Conservation (phyloP, 257 asterid species). For the Forsythia suspensa region DNA sequence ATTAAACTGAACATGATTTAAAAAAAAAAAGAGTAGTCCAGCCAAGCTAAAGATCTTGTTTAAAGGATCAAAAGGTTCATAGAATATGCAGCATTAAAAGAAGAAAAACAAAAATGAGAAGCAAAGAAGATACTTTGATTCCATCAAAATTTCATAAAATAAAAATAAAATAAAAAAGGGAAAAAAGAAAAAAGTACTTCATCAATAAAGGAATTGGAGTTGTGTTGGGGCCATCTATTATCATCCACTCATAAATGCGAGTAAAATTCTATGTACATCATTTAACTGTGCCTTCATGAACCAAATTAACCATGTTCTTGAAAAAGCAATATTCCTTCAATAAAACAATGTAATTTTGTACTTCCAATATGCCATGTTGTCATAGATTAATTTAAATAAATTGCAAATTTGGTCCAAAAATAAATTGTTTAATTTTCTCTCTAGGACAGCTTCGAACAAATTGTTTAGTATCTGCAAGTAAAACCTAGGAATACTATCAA, state of each 20-base stretch:
- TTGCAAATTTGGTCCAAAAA: conserved; percentile 10
- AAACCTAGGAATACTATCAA: not conserved
- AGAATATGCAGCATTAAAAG: not conserved
- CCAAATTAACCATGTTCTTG: conserved; percentile 20
- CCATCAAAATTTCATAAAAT: not conserved
- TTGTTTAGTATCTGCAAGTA: conserved; percentile 12
- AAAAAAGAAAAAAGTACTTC: not conserved
- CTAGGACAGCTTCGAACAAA: not conserved
- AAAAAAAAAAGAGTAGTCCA: too few relatives aligned
- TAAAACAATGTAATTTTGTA: conserved; percentile 9
- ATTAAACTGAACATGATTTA: too few relatives aligned
- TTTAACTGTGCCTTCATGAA: conserved; percentile 33
- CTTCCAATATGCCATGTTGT: conserved; percentile 19
- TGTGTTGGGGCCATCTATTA: conserved; percentile 13
- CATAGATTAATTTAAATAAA: conserved; percentile 19
- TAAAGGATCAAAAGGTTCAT: conserved; percentile 3
- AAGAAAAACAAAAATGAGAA: not conserved
- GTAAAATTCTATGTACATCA: too few relatives aligned
- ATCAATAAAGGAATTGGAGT: not conserved
- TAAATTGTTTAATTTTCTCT: conserved; percentile 8
- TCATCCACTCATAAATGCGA: conserved; percentile 20
- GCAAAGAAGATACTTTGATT: not conserved
- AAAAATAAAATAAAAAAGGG: not conserved
- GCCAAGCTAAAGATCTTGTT: not conserved
- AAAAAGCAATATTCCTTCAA: conserved; percentile 8